Conservation (phyloP, 768 basidiomycete genomes). For the Pleurotus cornucopiae region DNA sequence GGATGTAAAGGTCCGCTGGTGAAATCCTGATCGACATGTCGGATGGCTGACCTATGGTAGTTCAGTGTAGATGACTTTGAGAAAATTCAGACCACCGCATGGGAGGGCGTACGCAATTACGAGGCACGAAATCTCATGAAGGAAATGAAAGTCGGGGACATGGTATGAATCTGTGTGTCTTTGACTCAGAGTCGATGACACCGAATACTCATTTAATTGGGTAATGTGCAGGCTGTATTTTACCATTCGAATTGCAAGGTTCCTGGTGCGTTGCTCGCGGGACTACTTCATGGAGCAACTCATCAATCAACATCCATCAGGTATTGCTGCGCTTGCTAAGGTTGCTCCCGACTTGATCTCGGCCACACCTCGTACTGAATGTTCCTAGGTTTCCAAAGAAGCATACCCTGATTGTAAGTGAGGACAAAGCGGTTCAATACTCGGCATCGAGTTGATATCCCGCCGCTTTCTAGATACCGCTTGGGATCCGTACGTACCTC, state of each 20-base stretch:
- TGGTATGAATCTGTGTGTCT: conserved; percentile 37
- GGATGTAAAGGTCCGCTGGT: conserved; percentile 65
- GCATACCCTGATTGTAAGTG: conserved; percentile 87
- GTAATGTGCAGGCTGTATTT: conserved; percentile 62
- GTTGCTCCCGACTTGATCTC: conserved; percentile 29
- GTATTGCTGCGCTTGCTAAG: conserved; percentile 80
- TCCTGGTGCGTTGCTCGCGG: conserved; percentile 47
- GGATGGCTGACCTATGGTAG: conserved; percentile 27
- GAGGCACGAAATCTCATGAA: conserved; percentile 84
- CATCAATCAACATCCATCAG: conserved; percentile 24
- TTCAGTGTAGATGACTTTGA: conserved; percentile 90
- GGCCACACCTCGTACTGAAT: no score
- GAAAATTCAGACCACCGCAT: conserved; percentile 59
- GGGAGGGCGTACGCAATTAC: conserved; percentile 87
- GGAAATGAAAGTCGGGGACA: conserved; percentile 72
- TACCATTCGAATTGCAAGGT: conserved; percentile 86
- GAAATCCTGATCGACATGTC: not conserved
- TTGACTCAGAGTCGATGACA: not conserved
- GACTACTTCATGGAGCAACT: no score
- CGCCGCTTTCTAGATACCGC: conserved; percentile 62
- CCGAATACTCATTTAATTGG: not conserved
- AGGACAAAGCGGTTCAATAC: no score
- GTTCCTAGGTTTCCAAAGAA: conserved; percentile 63
- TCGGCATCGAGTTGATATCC: not conserved
- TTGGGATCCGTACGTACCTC: conserved; percentile 69